Evolutionary conservation across 345 rosid genomes (phyloP).

Genomic region (Moricandia arvensis): DNA sequence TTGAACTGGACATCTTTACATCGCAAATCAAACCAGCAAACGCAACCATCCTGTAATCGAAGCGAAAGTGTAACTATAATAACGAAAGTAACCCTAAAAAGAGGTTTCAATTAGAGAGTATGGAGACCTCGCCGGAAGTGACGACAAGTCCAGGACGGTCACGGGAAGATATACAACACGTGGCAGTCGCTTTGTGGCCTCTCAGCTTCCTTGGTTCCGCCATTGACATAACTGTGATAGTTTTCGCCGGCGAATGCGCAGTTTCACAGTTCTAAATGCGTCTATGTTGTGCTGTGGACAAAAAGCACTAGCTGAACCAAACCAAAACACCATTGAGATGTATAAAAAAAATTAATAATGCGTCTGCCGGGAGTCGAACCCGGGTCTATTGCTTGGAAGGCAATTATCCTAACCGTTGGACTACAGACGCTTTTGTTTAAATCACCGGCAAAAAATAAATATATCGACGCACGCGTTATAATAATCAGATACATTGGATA

Average conservation of each 20-base stretch:
- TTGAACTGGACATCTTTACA: constrained; percentile 79
- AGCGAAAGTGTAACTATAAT: background rate
- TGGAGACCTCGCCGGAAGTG: constrained; percentile 73
- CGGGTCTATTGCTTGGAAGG: constrained; percentile 81
- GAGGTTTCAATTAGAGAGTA: background rate
- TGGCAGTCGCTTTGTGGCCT: constrained; percentile 73
- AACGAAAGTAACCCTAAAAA: background rate
- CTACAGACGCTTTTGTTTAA: constrained; percentile 35
- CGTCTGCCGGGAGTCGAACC: constrained; percentile 93
- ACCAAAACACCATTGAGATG: background rate
- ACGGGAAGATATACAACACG: constrained; percentile 78
- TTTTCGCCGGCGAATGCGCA: constrained; percentile 17
- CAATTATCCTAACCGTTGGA: constrained; percentile 49
- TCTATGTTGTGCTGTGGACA: background rate
- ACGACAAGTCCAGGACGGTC: constrained; percentile 63
- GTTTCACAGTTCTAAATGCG: constrained; percentile 10
- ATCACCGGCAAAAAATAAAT: background rate
- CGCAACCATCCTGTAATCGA: constrained; percentile 65
- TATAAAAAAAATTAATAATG: constrained; percentile 14
- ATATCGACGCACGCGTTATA: background rate
- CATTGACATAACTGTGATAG: constrained; percentile 11
- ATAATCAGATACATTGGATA: too few relatives aligned
- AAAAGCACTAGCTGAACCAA: background rate
- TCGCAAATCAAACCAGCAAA: constrained; percentile 92
- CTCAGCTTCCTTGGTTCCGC: constrained; percentile 69